Conservation (phyloP, 2,329 filamentous ascomycete species). For the Catunica adiposa region DNA sequence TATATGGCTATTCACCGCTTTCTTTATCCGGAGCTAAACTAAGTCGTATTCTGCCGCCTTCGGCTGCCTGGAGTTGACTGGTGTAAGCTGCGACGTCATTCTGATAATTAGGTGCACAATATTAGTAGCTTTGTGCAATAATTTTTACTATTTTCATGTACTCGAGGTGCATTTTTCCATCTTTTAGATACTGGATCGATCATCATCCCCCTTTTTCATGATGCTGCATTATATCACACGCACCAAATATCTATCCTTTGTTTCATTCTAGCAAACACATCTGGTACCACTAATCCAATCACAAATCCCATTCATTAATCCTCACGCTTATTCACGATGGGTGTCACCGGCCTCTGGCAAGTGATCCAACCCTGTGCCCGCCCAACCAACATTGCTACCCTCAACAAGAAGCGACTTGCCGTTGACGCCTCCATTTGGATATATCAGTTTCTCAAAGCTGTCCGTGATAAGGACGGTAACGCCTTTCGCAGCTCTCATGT, state of each 20-base stretch:
- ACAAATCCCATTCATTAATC: too few relatives aligned
- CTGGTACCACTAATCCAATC: too few relatives aligned
- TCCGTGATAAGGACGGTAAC: conserved; percentile 95
- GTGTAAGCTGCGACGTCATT: neutral
- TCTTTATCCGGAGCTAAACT: neutral
- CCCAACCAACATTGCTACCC: conserved; percentile 86
- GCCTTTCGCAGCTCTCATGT: conserved; percentile 90
- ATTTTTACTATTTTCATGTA: too few relatives aligned
- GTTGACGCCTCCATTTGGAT: conserved; percentile 99
- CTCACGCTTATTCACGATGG: conserved; percentile 43
- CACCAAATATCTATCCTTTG: too few relatives aligned
- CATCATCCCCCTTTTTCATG: too few relatives aligned
- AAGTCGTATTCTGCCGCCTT: neutral
- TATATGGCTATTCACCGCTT: neutral
- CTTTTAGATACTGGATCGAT: too few relatives aligned
- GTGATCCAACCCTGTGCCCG: conserved; percentile 89
- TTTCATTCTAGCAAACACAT: too few relatives aligned
- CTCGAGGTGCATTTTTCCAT: too few relatives aligned
- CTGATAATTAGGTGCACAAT: neutral
- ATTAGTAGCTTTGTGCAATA: too few relatives aligned
- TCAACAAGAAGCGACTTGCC: conserved; percentile 89
- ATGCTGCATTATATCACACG: too few relatives aligned
- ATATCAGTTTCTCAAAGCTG: conserved; percentile 97
- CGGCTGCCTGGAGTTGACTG: neutral
- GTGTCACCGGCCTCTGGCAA: conserved; percentile 95